phyloP scores from a whole-genome alignment of 768 basidiomycete genomes.

The Phylloporus sp. region DNA sequence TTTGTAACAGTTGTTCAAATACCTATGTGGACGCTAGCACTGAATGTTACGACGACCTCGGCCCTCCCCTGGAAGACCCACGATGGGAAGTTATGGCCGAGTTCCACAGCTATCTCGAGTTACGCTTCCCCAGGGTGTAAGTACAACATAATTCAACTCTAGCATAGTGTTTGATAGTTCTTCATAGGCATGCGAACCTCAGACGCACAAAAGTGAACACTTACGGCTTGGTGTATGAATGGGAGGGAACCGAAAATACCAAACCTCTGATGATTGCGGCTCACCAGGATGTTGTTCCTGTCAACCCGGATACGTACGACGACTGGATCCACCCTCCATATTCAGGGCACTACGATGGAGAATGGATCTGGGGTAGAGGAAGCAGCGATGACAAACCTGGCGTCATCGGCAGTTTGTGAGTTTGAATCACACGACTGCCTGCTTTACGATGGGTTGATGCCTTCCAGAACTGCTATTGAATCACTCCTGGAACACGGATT shows the following conservation, averaged over 20 bases:
- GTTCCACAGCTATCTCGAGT: slow-evolving; percentile 25
- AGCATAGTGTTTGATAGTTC: background rate
- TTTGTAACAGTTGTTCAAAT: background rate
- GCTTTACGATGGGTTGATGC: background rate
- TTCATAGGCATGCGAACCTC: slow-evolving; percentile 43
- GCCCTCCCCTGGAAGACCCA: slow-evolving; percentile 43
- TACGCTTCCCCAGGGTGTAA: slow-evolving; percentile 61
- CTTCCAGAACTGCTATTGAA: slow-evolving; percentile 24
- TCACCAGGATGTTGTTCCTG: slow-evolving; percentile 51
- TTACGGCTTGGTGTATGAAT: slow-evolving; percentile 57
- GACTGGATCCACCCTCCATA: slow-evolving; percentile 49
- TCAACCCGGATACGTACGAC: slow-evolving; percentile 40
- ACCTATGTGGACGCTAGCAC: slow-evolving; percentile 37
- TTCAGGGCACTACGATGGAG: slow-evolving; percentile 44
- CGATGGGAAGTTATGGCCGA: slow-evolving; percentile 33
- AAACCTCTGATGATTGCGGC: slow-evolving; percentile 55
- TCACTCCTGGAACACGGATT: slow-evolving; percentile 27
- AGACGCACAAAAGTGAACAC: slow-evolving; percentile 55
- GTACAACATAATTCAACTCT: slow-evolving; percentile 8
- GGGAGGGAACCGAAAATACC: slow-evolving; percentile 50
- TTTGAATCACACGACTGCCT: background rate
- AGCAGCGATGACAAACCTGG: slow-evolving; percentile 42
- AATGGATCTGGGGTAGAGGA: slow-evolving; percentile 48
- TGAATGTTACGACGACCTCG: slow-evolving; percentile 50
- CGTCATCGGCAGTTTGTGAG: slow-evolving; percentile 34